Evolutionary conservation across 148 eudicot species (phyloP).

Genomic region (Drosera capensis): DNA sequence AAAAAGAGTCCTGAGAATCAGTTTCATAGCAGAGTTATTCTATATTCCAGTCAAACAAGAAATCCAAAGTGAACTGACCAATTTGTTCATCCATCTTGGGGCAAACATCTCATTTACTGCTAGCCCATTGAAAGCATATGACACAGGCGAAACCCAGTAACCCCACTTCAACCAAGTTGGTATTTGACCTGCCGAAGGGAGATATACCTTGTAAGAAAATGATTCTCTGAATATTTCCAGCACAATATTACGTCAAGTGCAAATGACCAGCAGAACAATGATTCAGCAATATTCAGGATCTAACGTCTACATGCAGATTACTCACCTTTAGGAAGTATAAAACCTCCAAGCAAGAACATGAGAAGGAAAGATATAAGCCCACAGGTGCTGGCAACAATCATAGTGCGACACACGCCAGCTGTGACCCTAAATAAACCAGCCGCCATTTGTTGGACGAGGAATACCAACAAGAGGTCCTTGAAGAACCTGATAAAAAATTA

Average conservation of each 20-base stretch:
- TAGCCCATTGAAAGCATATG: constrained; percentile 68
- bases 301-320: background rate
- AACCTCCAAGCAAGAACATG: constrained; percentile 90
- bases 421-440: constrained; percentile 75
- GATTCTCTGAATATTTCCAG: no score
- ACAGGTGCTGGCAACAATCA: constrained; percentile 83
- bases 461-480: constrained; percentile 65
- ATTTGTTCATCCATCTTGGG: constrained; percentile 81
- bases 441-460: constrained; percentile 96
- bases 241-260: background rate
- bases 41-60: background rate
- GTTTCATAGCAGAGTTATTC: background rate
- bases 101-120: constrained; percentile 88
- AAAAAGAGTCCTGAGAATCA: background rate
- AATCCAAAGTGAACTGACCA: constrained; percentile 22
- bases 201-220: no score
- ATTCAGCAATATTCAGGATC: background rate
- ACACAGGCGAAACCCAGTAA: constrained; percentile 78
- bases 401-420: constrained; percentile 70
- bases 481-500: constrained; percentile 39
- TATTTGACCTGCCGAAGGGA: constrained; percentile 31
- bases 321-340: constrained; percentile 85
- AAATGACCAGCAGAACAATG: background rate
- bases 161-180: constrained; percentile 86
- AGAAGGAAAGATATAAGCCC: constrained; percentile 66